Base-by-base conservation (phyloP, 805 yeast species). In the Lipomyces lipofer region DNA sequence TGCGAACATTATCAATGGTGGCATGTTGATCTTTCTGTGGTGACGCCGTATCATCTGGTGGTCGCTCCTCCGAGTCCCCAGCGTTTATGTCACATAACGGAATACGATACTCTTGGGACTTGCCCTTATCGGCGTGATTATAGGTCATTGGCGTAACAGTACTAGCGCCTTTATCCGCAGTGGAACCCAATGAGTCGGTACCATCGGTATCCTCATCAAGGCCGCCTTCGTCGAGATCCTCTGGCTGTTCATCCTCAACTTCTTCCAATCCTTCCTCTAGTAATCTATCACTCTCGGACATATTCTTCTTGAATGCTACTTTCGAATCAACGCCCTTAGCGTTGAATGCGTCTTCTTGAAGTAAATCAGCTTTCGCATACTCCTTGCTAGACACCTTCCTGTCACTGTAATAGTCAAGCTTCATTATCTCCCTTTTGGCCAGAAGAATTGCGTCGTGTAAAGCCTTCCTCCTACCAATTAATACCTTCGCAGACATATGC, bases 331-430 rank as follows among this genome's bases (percentile, higher is more conserved):
- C 22, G 5, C 13, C 12, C 12, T 36, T n/a, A n/a, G 40, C 19
- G 4, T 21, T 3, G 13, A 19, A 13, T 2, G 13, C 40, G 39
- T 43, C 39, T 13, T 47, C 52, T 9, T 15, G 33, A 17, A 51
- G 12, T 2, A 56, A n/a, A 15, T 55, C 59, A 22, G 43, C 51
- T 2, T 38, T 35, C 4, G 62, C 55, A 17, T 51, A 55, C 15
- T 51, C 62, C 40, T 56, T 58, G 22, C 33, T 51, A 7, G 59
- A 54, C 40, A 47, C 13, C 28, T 58, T 58, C 8, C 62, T 44
- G 47, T 58, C 62, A 15, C 51, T 43, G 21, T 58, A 58, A 33
- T 45, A 58, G 44, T 58, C 62, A 5, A 58, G 43, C 40, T 51
- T 56, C 47, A 43, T 33, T 6, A 58, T 52, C 48, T 54, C 58